Evolutionary conservation across 768 basidiomycete species (phyloP), one percentile per base, ranked within the genome.

Genomic region (Auricularia heimuer): DNA sequence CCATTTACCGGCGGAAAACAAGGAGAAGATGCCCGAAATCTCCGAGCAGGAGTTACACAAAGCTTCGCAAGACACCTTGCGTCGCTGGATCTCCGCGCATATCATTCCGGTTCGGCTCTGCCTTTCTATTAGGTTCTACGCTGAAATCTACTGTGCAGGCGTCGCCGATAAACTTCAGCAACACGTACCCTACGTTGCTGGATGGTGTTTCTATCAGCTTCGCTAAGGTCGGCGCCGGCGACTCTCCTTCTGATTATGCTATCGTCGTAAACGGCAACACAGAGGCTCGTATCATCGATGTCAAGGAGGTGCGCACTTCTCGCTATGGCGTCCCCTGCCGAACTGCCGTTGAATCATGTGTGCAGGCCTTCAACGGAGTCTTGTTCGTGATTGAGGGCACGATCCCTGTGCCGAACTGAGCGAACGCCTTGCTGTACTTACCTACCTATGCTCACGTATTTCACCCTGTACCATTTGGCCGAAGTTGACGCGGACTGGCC

Each of bases 11-110:
- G 68, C 69, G 29, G 67, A 62, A 1, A 54, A 63, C 37, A 51
- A 62, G 66, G 62, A 54, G 21, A 64, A 62, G 66, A 79, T 75
- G 0, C 76, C 84, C 33, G 75, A 80, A n/a, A 79, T 92, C 10
- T 80, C 86, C 2, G 86, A 92, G 65, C 76, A 85, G 64, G 84
- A 91, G 68, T 85, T 82, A 45, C 87, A 93, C 64, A 75, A 75
- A 11, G 71, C 70, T 56, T 83, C 86, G 6, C 85, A 78, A 75
- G 76, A 75, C 68, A 90, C 93, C 69, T 88, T 95, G 12, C 82
- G 87, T 69, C 80, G 79, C 62, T 96, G 93, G 90, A 81, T 95
- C 0, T 84, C 85, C 1, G 87, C 87, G 2, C 94, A 94, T 70
- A 85, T 95, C 66, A 82, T 96, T 63, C 89, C 92, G 4, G 93